A percentile compares a stretch with the other conserved stretches of the same genome.
These are phyloP conservation scores for Debaryomyces robertsiae DNA, from an alignment of 1,139 yeast genomes.

Conservation along the genomic window DNA sequence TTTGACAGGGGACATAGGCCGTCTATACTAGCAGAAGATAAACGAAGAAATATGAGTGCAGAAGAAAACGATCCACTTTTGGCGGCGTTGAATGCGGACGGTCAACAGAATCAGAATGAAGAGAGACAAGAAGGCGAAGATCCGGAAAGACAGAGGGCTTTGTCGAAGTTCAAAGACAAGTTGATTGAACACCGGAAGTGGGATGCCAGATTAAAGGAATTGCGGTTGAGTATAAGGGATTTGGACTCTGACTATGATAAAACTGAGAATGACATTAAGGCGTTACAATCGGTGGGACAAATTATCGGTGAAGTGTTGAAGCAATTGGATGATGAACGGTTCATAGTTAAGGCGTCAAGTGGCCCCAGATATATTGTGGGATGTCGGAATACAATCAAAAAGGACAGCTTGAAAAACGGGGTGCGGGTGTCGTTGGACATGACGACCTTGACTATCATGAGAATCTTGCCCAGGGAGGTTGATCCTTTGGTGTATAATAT, in stretches of 20 bases:
- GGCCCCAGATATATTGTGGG: conserved; percentile 99
- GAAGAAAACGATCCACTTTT: conserved; percentile 73
- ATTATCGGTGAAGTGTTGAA: conserved; percentile 96
- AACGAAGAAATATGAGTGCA: conserved; percentile 43
- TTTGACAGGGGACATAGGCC: no score
- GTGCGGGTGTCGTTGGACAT: conserved; percentile 96
- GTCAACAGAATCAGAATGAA: conserved; percentile 17
- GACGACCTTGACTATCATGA: conserved; percentile 97
- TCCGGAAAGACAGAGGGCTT: conserved; percentile 79
- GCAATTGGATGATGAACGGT: conserved; percentile 92
- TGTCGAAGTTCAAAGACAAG: conserved; percentile 79
- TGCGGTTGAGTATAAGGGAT: conserved; percentile 81
- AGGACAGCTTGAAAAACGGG: conserved; percentile 84
- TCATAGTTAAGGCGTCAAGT: conserved; percentile 93
- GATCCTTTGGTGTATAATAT: conserved; percentile 98
- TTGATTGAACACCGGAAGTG: conserved; percentile 91
- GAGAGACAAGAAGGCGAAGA: conserved; percentile 45
- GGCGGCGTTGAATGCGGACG: conserved; percentile 62
- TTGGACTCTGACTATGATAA: conserved; percentile 84
- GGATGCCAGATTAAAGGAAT: conserved; percentile 87
- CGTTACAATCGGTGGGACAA: conserved; percentile 96
- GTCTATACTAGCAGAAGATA: background rate
- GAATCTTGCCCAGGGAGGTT: conserved; percentile 95
- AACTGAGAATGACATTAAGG: conserved; percentile 96
- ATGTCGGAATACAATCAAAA: conserved; percentile 89